Base-by-base conservation (phyloP, 2,329 filamentous ascomycete genomes). In the Ophiosphaerella korrae region DNA sequence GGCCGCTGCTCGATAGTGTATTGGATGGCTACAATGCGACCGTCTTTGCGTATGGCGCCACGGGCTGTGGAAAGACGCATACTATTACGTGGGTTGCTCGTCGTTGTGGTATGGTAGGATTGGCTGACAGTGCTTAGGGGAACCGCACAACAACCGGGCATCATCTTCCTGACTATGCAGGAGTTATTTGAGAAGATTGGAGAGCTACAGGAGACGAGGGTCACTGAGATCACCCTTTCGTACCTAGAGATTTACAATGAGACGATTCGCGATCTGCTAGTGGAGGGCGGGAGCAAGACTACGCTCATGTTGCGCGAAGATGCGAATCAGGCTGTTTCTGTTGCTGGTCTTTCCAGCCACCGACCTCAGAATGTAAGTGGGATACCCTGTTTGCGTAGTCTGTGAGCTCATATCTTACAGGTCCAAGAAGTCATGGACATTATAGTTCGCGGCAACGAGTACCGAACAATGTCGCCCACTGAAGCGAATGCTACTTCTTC, bases 171-270 rank as follows among this genome's bases (percentile, higher is more conserved):
- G 65, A 97, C 94, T 1, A 99, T 99, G 92, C 93, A 97, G 75
- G 94, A 99, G 75, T 80, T 99, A 21, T 99, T 99, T 68, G 94
- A 99, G 77, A 90, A 93, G 74, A 96, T 99, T 61, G 80, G 82
- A n/a, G 94, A 97, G 49, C 78, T 90, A 46, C 88, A 87, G 55
- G 86, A 89, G 50, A 92, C 96, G 53, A 97, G 97, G 75, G 81
- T 86, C 24, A 94, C 92, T 3, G 94, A 97, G 67, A 80, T 99
- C 46, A 91, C 92, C 0, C 84, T 99, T 13, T 97, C 92, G 0
- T 99, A 97, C 68, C 82, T 99, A 33, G 94, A 99, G 72, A 99
- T 99, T 58, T 99, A 99, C 81, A 99, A 99, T 72, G 94, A 99
- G 78, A 97, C 92, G 0, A 99, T 99, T 66, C 90, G 94, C 45